These are phyloP conservation scores for Kodamaea leandrae DNA, from an alignment of 805 yeast species.

Conservation along the genomic window DNA sequence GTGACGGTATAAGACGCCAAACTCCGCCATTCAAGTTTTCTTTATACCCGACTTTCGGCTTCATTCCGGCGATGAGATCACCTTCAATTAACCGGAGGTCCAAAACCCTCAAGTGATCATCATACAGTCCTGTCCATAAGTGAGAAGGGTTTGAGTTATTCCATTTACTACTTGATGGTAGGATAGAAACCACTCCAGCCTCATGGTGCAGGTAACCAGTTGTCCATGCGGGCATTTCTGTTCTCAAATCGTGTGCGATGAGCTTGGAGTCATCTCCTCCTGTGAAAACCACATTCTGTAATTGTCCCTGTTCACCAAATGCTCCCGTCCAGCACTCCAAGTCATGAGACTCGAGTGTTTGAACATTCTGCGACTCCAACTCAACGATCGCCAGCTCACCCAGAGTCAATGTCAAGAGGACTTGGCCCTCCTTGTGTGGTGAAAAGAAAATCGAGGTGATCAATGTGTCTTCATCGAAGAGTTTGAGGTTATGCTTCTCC, in stretches of 20 bases:
- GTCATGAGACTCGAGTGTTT: constrained; percentile 46
- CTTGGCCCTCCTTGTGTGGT: constrained; percentile 32
- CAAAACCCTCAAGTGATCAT: constrained; percentile 66
- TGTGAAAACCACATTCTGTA: constrained; percentile 60
- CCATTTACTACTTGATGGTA: constrained; percentile 48
- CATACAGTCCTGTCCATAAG: constrained; percentile 89
- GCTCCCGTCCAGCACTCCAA: constrained; percentile 89
- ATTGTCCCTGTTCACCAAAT: constrained; percentile 55
- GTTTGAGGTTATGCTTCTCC: constrained; percentile 25
- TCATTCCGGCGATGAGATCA: constrained; percentile 40
- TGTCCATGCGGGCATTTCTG: constrained; percentile 39
- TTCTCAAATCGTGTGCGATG: constrained; percentile 65
- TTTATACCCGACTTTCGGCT: constrained; percentile 47
- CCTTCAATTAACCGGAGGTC: constrained; percentile 58
- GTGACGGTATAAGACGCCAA: constrained; percentile 80
- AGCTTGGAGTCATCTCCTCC: constrained; percentile 90
- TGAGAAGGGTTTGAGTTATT: constrained; percentile 40
- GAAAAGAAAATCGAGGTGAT: constrained; percentile 67
- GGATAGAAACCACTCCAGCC: constrained; percentile 88
- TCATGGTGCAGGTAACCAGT: constrained; percentile 61
- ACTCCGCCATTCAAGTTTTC: constrained; percentile 86
- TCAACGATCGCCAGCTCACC: constrained; percentile 56
- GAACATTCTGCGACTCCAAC: constrained; percentile 24
- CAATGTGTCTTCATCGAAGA: constrained; percentile 49
- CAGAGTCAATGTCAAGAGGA: constrained; percentile 63